These are phyloP conservation scores for Podaxis pistillaris DNA, from an alignment of 768 basidiomycete species.

Conservation along the genomic window DNA sequence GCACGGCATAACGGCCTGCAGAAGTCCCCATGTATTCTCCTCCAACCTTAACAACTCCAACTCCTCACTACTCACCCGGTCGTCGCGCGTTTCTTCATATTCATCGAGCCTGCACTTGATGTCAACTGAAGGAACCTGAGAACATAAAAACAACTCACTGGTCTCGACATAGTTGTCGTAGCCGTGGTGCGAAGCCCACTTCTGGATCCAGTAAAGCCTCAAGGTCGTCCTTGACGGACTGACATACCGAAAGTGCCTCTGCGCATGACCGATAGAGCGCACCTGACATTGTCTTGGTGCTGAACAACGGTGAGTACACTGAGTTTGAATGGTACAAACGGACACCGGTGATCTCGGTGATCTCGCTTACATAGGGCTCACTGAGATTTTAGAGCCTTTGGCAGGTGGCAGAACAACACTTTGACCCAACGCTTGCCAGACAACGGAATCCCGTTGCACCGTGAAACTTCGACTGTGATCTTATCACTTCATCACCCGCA, in stretches of 20 bases:
- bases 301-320: neutral
- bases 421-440: no score
- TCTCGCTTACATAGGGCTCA: no score
- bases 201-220: conserved; percentile 62
- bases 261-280: conserved; percentile 65
- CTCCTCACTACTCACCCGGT: conserved; percentile 44
- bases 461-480: no score
- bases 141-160: conserved; percentile 42
- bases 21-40: conserved; percentile 76
- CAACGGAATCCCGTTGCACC: no score
- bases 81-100: conserved; percentile 39
- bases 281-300: conserved; percentile 38
- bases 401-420: no score
- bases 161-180: conserved; percentile 50
- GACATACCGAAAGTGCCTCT: conserved; percentile 60
- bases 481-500: no score
- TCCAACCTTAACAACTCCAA: conserved; percentile 68
- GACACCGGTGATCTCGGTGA: no score
- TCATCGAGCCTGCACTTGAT: conserved; percentile 47
- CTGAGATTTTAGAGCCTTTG: no score
- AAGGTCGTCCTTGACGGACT: conserved; percentile 56
- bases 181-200: conserved; percentile 66
- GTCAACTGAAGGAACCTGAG: neutral
- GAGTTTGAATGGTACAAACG: no score
- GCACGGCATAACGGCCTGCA: conserved; percentile 77